Evolutionary conservation across 495 filamentous ascomycete species (phyloP).

Genomic region (Penicillium cataractarum): DNA sequence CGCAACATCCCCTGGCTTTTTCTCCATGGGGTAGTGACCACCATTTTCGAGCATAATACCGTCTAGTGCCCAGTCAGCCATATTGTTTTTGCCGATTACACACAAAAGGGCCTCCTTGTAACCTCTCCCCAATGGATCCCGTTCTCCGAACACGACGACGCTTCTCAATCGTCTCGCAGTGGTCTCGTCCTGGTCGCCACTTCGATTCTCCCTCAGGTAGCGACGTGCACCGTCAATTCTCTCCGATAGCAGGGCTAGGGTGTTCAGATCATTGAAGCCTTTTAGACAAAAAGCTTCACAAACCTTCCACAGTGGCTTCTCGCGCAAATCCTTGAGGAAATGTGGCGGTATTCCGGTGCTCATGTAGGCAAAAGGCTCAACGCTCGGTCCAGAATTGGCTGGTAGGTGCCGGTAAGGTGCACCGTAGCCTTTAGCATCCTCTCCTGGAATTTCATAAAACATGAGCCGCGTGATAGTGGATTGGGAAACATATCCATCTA

Average conservation of each 20-base stretch:
- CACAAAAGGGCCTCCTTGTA: background rate
- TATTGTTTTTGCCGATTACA: conserved; percentile 7
- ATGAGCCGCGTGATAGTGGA: conserved; percentile 7
- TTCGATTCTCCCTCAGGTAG: background rate
- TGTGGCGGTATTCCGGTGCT: conserved; percentile 1
- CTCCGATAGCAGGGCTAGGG: conserved; percentile 3
- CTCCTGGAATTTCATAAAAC: background rate
- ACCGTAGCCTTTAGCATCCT: conserved; percentile 2
- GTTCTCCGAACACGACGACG: conserved; percentile 3
- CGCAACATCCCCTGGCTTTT: conserved; percentile 6
- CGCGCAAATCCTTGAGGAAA: background rate
- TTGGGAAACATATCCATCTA: conserved; percentile 3
- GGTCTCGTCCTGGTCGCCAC: background rate
- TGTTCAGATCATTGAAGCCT: background rate
- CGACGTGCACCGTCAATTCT: background rate
- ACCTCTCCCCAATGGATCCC: background rate
- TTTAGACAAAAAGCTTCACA: conserved; percentile 7
- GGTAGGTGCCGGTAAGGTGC: conserved; percentile 10
- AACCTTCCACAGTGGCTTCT: conserved; percentile 1
- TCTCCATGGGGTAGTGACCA: conserved; percentile 9
- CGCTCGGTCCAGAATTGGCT: background rate
- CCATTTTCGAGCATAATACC: conserved; percentile 5
- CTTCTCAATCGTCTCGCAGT: background rate
- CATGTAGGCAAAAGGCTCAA: background rate
- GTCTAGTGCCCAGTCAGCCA: conserved; percentile 5